Evolutionary conservation across 2,329 filamentous ascomycete genomes (phyloP), one percentile per base, ranked within the genome.

Genomic region (Trichoderma gracile): DNA sequence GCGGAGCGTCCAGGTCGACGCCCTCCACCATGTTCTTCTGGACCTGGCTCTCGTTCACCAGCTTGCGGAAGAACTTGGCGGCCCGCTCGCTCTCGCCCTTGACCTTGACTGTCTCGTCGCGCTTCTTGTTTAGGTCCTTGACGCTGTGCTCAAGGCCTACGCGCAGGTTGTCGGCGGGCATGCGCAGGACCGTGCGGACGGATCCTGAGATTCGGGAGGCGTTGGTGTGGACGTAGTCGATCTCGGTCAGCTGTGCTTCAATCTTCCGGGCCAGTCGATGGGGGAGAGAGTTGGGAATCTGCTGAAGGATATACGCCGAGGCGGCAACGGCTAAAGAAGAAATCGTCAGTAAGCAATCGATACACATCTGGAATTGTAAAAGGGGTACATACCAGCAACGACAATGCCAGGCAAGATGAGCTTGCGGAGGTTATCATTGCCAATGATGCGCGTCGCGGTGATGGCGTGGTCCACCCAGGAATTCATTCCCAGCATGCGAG

Each of bases 151-250:
- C 90, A 33, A 99, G 84, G 59, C 90, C 89, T 49, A 92, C 88
- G 61, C 93, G 89, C 8, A 99, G 85, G 71, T 92, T 93, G 72
- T 94, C 90, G 1, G 93, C 91, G 0, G 95, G 95, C 71, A 91
- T 88, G 66, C 92, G 91, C 45, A 99, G 86, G 9, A 97, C 92
- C 74, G 93, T 92, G 69, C 94, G 91, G 47, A 97, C 92, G 62
- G 96, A 90, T 27, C 86, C 84, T 23, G 91, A 89, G 72, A 99
- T 96, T 61, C 95, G 91, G 19, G 85, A 82, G 50, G 93, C 87
- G 79, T 99, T 99, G 69, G 86, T 79, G 77, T 99, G 95, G 1
- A 95, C 91, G 74, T 98, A 99, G 79, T 99, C 95, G 73, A 97
- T 87, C 19, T 90, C 85, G 8, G 85, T 80, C 43, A 99, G 87